Percentiles rank a stretch among this genome's conserved stretches.
Evolutionary conservation across 2,329 filamentous ascomycete genomes (phyloP).

Genomic region (Pyrenochaeta sp.): DNA sequence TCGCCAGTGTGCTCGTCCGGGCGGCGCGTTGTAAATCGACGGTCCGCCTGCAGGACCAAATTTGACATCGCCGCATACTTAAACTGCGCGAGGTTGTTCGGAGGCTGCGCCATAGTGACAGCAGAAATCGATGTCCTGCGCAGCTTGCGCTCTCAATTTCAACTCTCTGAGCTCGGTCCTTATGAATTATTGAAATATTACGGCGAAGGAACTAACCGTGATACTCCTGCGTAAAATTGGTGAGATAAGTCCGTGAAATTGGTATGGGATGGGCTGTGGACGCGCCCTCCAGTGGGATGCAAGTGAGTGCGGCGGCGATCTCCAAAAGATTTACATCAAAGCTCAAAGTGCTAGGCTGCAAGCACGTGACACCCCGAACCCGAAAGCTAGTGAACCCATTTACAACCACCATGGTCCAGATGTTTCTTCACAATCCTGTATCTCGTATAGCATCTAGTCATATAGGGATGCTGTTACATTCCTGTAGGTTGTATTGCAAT

Average conservation of each 20-base stretch:
- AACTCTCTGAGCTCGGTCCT: slow-evolving; percentile 14
- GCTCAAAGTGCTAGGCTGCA: slow-evolving; percentile 11
- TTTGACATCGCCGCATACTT: slow-evolving; percentile 99
- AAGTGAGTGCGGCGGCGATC: slow-evolving; percentile 24
- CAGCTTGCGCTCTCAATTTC: slow-evolving; percentile 29
- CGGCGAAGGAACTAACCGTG: slow-evolving; percentile 6
- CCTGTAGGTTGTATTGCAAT: too few species aligned
- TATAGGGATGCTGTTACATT: too few species aligned
- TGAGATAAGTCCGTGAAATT: slow-evolving; percentile 12
- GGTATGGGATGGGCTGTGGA: slow-evolving; percentile 27
- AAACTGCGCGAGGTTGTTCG: slow-evolving; percentile 86
- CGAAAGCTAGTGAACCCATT: not conserved
- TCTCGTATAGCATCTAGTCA: too few species aligned
- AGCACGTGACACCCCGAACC: slow-evolving; percentile 12
- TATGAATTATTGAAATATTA: slow-evolving; percentile 12
- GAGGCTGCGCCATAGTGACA: slow-evolving; percentile 36
- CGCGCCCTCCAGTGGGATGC: slow-evolving; percentile 31
- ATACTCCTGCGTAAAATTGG: slow-evolving; percentile 14
- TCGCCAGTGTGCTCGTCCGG: slow-evolving; percentile 96
- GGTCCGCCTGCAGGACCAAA: slow-evolving; percentile 99
- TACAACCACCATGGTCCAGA: too few species aligned
- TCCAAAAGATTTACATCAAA: slow-evolving; percentile 19
- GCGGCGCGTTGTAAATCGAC: slow-evolving; percentile 90
- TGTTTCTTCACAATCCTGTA: too few species aligned
- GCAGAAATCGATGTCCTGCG: slow-evolving; percentile 23